Base-by-base conservation (phyloP, 1,139 yeast species). In the Suhomyces bribrorum region DNA sequence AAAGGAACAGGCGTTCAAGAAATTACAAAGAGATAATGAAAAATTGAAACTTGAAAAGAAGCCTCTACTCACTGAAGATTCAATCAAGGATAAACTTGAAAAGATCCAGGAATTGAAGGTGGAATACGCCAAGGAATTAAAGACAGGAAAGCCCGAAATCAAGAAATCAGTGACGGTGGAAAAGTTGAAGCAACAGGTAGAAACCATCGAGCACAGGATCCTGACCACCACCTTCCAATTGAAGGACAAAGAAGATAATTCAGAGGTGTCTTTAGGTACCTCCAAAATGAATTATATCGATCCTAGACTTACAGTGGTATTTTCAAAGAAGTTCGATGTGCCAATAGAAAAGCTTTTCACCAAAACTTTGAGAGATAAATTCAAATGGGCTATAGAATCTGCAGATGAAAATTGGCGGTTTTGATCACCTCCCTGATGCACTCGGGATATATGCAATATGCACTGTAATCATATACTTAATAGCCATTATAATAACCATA, bases 261-360 rank as follows among this genome's bases (percentile, higher is more conserved):
- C 96, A 0, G 88, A 87, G 49, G 97, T 92, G 20, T 90, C 97
- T 0, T 72, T 90, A 52, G 90, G 96, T 31, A 90, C 98, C 0
- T 86, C 96, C 26, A 90, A 90, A 67, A 81, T 87, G 76, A 90
- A 90, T 62, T 90, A 90, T 70, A 90, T 90, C 46, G 98, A 92
- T 62, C 98, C 98, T 17, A 74, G 98, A 51, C 70, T 92, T 52
- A 83, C 95, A 0, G 97, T 87, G 32, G 82, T 87, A 75, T 92
- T 89, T 62, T 79, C 96, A 35, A 89, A 89, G 62, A 86, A 82
- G 62, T 88, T 71, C 57, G 73, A 79, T 41, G 97, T 92, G 17
- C 97, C 97, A 9, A 84, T 92, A 44, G 97, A 90, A 61, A 89
- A 87, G 63, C 73, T 92, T 38, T 89, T 92, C 53, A 85, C 97